Evolutionary conservation across 805 yeast species (phyloP), one percentile per base, ranked within the genome.

Genomic region (Kazachstania martiniae): DNA sequence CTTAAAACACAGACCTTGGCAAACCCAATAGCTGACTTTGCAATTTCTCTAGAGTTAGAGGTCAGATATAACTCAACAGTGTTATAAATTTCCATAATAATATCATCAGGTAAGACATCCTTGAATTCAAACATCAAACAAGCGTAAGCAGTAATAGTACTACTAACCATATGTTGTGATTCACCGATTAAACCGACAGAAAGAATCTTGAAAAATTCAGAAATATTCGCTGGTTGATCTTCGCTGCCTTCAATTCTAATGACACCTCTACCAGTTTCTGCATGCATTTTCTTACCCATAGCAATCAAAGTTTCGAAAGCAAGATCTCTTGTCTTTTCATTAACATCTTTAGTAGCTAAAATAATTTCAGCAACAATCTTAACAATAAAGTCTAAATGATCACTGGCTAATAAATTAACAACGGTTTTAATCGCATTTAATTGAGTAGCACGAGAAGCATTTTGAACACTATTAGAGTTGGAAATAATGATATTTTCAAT

Each of bases 121-220:
- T 78, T 78, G 61, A 83, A 93, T 59, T 91, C 96, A 58, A 76
- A 89, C 25, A 91, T 67, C 28, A 89, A 62, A 51, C 95, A 78
- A 28, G 94, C 77, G 34, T 89, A 64, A 0, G 95, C 93, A 5
- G 95, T 86, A 46, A 91, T 76, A 2, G 89, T 76, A n/a, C 97
- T 96, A 49, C 95, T 83, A 21, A 91, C 82, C 95, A 89, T 89
- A 61, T 89, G 94, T 22, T 93, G 89, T 19, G 91, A 72, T 42
- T 81, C 77, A 36, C 95, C 95, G 23, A 91, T 95, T 44, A 93
- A 66, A 63, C 98, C 99, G 18, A 96, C 98, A 57, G 89, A 74
- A 19, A 89, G 79, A 79, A 91, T 84, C 19, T 93, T 85, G 63
- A 89, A 84, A 53, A 68, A 87, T 58, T 87, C 95, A 28, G 76